phyloP scores from a whole-genome alignment of 2,329 filamentous ascomycete species.

The Beauveria brongniartii region DNA sequence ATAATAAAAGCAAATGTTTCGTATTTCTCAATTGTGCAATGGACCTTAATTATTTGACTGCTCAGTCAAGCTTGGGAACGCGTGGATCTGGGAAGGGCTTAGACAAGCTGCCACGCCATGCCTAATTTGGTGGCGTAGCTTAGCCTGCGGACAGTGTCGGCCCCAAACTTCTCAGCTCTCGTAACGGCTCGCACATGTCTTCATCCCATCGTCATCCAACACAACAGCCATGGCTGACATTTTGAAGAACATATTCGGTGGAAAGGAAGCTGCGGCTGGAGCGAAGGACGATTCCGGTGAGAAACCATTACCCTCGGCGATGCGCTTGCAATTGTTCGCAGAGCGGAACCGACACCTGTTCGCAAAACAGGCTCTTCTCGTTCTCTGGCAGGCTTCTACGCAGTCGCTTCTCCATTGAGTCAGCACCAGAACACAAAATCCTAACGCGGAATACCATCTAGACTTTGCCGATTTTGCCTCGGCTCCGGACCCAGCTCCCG shows the following conservation, averaged over 20 bases:
- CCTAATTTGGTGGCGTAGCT: not conserved
- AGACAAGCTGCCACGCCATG: conserved; percentile 2
- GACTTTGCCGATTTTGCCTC: conserved; percentile 93
- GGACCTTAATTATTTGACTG: not conserved
- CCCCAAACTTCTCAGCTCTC: conserved; percentile 5
- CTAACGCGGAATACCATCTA: conserved; percentile 31
- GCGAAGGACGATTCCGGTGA: conserved; percentile 57
- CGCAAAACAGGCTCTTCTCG: not conserved
- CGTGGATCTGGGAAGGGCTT: not conserved
- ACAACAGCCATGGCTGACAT: conserved; percentile 45
- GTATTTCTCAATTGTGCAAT: not conserved
- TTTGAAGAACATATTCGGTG: conserved; percentile 62
- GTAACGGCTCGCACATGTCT: conserved; percentile 12
- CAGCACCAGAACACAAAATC: not conserved
- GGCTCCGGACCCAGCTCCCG: conserved; percentile 58
- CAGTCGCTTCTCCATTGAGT: not conserved
- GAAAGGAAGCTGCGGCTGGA: conserved; percentile 44
- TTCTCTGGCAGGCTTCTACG: not conserved
- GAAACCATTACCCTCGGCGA: conserved; percentile 16
- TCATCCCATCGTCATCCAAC: conserved; percentile 15
- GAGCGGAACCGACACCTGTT: not conserved
- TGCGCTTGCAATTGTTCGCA: not conserved
- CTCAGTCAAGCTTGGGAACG: not conserved
- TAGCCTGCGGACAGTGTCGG: not conserved
- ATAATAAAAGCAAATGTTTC: not conserved